These are phyloP conservation scores for Tripterygium wilfordii DNA, from an alignment of 177 flowering plant genomes.

Conservation along the genomic window DNA sequence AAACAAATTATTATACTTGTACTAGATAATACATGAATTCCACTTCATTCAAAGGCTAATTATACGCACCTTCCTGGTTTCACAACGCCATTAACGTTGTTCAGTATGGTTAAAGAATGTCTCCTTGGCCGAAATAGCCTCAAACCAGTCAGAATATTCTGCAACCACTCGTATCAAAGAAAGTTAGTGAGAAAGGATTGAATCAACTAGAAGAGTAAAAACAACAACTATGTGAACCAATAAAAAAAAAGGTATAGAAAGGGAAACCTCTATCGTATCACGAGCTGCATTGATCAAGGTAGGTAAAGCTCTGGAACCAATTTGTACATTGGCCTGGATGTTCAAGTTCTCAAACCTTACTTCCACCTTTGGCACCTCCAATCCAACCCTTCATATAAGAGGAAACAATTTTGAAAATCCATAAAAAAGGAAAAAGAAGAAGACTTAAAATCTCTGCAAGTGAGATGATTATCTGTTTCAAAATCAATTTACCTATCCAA, in stretches of 20 bases:
- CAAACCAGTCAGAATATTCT: conserved; percentile 34
- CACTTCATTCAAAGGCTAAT: too few relatives aligned
- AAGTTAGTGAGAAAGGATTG: too few relatives aligned
- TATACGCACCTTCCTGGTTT: conserved; percentile 97
- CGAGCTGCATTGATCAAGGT: conserved; percentile 60
- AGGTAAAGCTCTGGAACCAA: conserved; percentile 78
- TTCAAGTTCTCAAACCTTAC: conserved; percentile 64
- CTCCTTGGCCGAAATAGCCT: conserved; percentile 54
- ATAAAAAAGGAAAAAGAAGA: too few relatives aligned
- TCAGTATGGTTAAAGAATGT: conserved; percentile 50
- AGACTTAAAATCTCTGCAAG: too few relatives aligned
- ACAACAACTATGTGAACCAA: background rate
- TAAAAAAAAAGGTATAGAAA: background rate
- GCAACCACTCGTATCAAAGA: too few relatives aligned
- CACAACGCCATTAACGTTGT: conserved; percentile 56
- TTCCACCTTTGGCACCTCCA: conserved; percentile 72
- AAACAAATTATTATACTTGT: too few relatives aligned
- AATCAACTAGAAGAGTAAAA: background rate
- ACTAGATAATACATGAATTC: too few relatives aligned
- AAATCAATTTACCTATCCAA: conserved; percentile 64
- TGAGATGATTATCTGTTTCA: conserved; percentile 11
- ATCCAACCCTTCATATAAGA: conserved; percentile 71
- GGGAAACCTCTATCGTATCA: conserved; percentile 52
- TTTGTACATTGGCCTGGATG: conserved; percentile 53
- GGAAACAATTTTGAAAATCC: too few relatives aligned